Conservation (phyloP, 257 asterid genomes). For the Nicotiana tabacum region DNA sequence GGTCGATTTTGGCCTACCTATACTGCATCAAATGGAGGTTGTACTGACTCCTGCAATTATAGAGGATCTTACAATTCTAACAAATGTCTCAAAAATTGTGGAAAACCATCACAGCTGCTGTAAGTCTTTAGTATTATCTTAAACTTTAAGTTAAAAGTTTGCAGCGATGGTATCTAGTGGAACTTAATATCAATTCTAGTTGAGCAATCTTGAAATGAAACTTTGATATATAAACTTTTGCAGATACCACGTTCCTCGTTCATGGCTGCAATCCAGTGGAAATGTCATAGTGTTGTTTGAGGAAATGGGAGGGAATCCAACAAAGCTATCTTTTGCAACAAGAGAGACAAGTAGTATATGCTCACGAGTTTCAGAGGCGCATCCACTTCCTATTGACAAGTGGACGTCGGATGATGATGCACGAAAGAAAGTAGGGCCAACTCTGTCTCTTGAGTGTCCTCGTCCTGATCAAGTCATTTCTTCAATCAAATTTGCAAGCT, state of each 20-base stretch:
- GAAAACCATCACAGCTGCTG: slow-evolving; percentile 80
- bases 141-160: not conserved
- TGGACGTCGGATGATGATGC: slow-evolving; percentile 51
- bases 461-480: slow-evolving; percentile 59
- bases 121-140: slow-evolving; percentile 27
- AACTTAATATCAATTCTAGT: not conserved
- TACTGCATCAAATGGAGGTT: slow-evolving; percentile 43
- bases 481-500: slow-evolving; percentile 71
- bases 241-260: slow-evolving; percentile 93
- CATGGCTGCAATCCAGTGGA: slow-evolving; percentile 64
- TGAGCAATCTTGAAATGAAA: not conserved
- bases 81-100: slow-evolving; percentile 73
- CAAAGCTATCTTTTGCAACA: slow-evolving; percentile 64
- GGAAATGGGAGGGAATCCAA: slow-evolving; percentile 87
- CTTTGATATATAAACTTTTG: slow-evolving; percentile 5
- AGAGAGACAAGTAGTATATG: slow-evolving; percentile 51
- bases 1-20: slow-evolving; percentile 89
- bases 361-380: slow-evolving; percentile 57
- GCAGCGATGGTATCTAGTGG: not conserved
- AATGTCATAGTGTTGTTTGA: slow-evolving; percentile 69
- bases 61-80: slow-evolving; percentile 49
- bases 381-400: slow-evolving; percentile 70
- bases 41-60: slow-evolving; percentile 59
- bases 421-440: slow-evolving; percentile 34
- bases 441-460: slow-evolving; percentile 58